phyloP scores from a whole-genome alignment of 2,329 filamentous ascomycete genomes.

The Dactylellina parvicollis region DNA sequence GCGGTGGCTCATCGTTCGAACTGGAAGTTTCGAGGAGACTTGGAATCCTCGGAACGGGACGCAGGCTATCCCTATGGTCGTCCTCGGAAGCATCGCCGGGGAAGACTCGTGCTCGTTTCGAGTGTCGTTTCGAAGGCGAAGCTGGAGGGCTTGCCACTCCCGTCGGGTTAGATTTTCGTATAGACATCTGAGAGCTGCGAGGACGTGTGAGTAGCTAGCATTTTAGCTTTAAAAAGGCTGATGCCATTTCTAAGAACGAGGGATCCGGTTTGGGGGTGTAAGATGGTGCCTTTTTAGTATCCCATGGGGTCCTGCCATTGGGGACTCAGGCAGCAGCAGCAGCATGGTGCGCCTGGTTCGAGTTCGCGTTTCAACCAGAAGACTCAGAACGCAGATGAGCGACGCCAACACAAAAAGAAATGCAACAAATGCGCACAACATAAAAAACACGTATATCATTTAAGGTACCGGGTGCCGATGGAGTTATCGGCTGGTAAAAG shows the following conservation, averaged over 20 bases:
- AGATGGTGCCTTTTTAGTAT: neutral
- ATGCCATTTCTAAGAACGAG: neutral
- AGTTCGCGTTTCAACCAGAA: neutral
- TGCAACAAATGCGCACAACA: neutral
- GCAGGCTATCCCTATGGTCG: neutral
- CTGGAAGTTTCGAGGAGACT: constrained; percentile 5
- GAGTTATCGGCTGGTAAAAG: no score
- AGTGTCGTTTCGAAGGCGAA: constrained; percentile 45
- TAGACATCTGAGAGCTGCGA: constrained; percentile 25
- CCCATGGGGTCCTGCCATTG: neutral
- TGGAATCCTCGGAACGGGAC: neutral
- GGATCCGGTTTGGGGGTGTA: neutral
- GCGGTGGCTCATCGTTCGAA: constrained; percentile 45
- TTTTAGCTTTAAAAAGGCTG: constrained; percentile 1
- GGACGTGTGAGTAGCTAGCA: neutral
- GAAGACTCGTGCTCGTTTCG: constrained; percentile 42
- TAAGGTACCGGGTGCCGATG: no score
- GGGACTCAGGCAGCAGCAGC: neutral
- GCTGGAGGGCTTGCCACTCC: constrained; percentile 37
- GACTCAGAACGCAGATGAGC: neutral
- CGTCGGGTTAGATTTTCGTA: constrained; percentile 44
- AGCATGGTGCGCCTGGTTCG: neutral
- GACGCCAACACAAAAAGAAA: neutral
- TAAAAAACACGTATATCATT: no score
- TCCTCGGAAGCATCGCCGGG: neutral